Conservation (phyloP, 371 early-diverging fungal species). For the Lichtheimia hyalospora region DNA sequence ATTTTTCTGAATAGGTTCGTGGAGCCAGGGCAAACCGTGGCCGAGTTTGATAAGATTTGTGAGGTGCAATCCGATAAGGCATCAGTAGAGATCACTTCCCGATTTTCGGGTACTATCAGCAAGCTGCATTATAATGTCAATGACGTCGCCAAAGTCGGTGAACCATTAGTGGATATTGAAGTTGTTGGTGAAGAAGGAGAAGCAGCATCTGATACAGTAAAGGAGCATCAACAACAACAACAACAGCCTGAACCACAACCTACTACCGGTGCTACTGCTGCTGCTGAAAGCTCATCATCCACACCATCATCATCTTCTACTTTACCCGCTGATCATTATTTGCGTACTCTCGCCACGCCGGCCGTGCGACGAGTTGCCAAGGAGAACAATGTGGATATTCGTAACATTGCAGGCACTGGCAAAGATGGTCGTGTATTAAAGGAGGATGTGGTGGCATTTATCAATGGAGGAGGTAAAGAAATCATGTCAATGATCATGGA, state of each 20-base stretch:
- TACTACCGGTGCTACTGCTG: background rate
- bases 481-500: background rate
- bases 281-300: background rate
- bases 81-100: constrained; percentile 95
- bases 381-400: constrained; percentile 78
- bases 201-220: constrained; percentile 1
- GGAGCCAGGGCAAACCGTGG: constrained; percentile 85
- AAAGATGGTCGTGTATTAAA: constrained; percentile 87
- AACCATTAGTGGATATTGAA: constrained; percentile 91
- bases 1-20: constrained; percentile 72
- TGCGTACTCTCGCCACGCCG: constrained; percentile 73
- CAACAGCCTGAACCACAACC: background rate
- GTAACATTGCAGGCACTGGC: constrained; percentile 76
- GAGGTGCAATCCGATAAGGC: constrained; percentile 99
- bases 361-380: constrained; percentile 90
- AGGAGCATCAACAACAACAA: background rate
- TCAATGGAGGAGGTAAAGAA: constrained; percentile 17
- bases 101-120: constrained; percentile 85
- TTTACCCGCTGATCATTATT: constrained; percentile 6
- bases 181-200: constrained; percentile 50
- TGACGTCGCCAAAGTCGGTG: constrained; percentile 93
- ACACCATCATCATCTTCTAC: background rate
- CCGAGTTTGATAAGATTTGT: constrained; percentile 93
- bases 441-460: constrained; percentile 80
- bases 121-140: constrained; percentile 84